Base-by-base conservation (phyloP, 768 basidiomycete genomes). In the Leucocoprinus birnbaumii region DNA sequence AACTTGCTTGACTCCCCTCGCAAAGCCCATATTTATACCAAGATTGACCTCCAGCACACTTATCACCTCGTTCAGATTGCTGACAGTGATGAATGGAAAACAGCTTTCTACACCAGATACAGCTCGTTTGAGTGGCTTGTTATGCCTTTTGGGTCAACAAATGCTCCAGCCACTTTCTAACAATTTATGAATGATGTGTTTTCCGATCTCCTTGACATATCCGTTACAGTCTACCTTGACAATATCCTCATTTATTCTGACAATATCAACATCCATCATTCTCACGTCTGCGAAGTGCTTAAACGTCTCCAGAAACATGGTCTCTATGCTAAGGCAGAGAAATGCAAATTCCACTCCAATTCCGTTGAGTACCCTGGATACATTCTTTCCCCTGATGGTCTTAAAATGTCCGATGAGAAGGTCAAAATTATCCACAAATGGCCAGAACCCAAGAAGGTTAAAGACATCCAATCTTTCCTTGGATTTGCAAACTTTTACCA, bases 51-150 rank as follows among this genome's bases (percentile, higher is more conserved):
- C 10, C 59, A 63, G n/a, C 49, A 62, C 27, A 68, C 68, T 1
- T 78, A 70, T 52, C 65, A 71, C 51, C 65, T 67, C 3, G 53
- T 78, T n/a, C 59, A 67, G 0, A 70, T 79, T 40, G 59, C 62
- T 3, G 61, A 66, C 13, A 72, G 72, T 0, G 63, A 77, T 44
- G 65, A 76, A 62, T 71, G 68, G 69, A 78, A 77, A 55, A 76
- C 75, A 1, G 26, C 49, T 3, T 57, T 57, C 42, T 2, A 61
- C 2, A 73, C 71, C 11, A 59, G 59, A 18, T 68, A 68, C 34
- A 66, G 76, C 0, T 62, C 60, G 4, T 77, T 70, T 51, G 66
- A 78, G 62, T 72, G 61, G 48, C 59, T 65, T 2, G 70, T 78
- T 16, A 71, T 76, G 62, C 69, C 69, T 8, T 70, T 71, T 40